These are phyloP conservation scores for Leptomonas seymouri DNA, from an alignment of 208 protist species.

Conservation along the genomic window DNA sequence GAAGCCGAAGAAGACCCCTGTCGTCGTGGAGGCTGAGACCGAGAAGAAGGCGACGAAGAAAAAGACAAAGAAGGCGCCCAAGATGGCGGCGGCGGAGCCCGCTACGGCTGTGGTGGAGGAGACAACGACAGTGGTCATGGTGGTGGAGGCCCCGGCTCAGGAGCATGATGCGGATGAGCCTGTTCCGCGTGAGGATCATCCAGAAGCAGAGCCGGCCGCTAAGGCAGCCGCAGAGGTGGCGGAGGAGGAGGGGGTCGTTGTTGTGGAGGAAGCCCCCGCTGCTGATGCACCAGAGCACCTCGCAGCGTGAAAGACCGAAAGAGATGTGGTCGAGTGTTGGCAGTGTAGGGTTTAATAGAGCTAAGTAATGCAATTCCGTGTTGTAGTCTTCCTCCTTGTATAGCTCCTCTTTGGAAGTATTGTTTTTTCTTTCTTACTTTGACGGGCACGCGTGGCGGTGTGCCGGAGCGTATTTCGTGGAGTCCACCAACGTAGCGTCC, in stretches of 20 bases:
- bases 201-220: not conserved
- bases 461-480: no score
- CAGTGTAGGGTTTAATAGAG: no score
- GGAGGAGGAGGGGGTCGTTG: not conserved
- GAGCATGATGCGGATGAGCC: not conserved
- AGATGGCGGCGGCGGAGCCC: not conserved
- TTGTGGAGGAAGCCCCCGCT: no score
- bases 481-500: no score
- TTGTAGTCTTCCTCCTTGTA: no score
- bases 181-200: not conserved
- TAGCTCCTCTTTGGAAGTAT: no score
- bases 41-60: constrained; percentile 2
- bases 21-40: not conserved
- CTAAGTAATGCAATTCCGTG: no score
- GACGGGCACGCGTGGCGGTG: no score
- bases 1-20: not conserved
- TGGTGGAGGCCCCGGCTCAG: not conserved
- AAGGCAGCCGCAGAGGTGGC: not conserved
- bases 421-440: no score
- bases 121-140: not conserved
- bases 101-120: not conserved
- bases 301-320: no score
- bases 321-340: no score
- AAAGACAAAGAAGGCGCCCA: not conserved
- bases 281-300: no score